Evolutionary conservation across 208 protist species (phyloP).

Genomic region (Paratrypanosoma confusum): DNA sequence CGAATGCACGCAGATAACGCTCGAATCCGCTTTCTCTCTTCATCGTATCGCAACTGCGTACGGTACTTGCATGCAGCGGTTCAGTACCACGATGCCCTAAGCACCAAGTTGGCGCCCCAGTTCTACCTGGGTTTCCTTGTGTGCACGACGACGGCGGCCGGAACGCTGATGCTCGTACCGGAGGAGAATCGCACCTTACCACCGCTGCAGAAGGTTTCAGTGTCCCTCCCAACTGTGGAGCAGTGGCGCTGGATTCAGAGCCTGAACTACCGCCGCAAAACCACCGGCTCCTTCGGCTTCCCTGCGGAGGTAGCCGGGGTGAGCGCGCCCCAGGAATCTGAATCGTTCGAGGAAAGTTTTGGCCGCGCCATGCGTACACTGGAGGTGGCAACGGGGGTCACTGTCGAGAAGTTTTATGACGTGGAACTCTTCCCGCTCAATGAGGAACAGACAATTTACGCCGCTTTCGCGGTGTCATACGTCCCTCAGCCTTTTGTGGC

Average conservation of each 20-base stretch:
- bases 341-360: conserved; percentile 17
- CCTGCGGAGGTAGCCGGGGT: conserved; percentile 1
- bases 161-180: conserved; percentile 14
- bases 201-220: conserved; percentile 11
- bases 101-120: conserved; percentile 4
- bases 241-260: conserved; percentile 30
- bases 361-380: conserved; percentile 6
- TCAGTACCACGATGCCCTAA: conserved; percentile 8
- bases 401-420: conserved; percentile 19
- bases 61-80: conserved; percentile 17
- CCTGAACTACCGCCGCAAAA: conserved; percentile 13
- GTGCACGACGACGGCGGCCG: conserved; percentile 3
- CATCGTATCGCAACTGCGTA: conserved; percentile 15
- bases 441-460: conserved; percentile 10
- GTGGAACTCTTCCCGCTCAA: conserved; percentile 16
- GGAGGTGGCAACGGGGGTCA: conserved; percentile 13
- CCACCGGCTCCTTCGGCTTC: conserved; percentile 13
- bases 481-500: conserved; percentile 6
- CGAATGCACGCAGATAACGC: conserved; percentile 1
- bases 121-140: conserved; percentile 22
- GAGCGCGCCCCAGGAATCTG: conserved; percentile 2
- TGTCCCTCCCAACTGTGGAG: conserved; percentile 5
- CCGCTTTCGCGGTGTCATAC: conserved; percentile 17
- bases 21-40: conserved; percentile 9
- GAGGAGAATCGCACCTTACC: conserved; percentile 18